phyloP scores from a whole-genome alignment of 2,329 filamentous ascomycete genomes.

The Eurotiales sp. region DNA sequence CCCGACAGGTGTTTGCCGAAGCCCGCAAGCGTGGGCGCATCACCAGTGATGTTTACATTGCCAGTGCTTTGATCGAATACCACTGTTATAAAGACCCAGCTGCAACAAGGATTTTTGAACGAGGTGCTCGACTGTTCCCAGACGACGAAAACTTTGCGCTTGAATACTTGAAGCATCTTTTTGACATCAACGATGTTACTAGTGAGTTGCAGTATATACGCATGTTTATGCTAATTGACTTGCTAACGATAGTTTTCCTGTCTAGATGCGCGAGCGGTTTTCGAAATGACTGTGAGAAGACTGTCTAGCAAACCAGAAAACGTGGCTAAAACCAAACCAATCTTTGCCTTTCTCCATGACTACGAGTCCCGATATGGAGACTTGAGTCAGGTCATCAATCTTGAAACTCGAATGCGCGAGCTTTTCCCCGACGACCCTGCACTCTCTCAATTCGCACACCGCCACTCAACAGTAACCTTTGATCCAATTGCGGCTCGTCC shows the following conservation, averaged over 20 bases:
- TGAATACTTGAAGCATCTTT: conserved; percentile 92
- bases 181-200: conserved; percentile 86
- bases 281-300: conserved; percentile 86
- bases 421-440: conserved; percentile 86
- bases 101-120: conserved; percentile 92
- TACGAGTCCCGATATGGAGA: conserved; percentile 95
- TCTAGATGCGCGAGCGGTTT: conserved; percentile 86
- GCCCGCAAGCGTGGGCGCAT: conserved; percentile 82
- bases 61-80: conserved; percentile 87
- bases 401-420: conserved; percentile 89
- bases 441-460: conserved; percentile 69
- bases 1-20: conserved; percentile 84
- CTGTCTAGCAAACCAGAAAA: conserved; percentile 74
- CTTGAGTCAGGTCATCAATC: conserved; percentile 79
- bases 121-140: conserved; percentile 87
- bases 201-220: conserved; percentile 60
- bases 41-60: conserved; percentile 92
- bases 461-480: conserved; percentile 70
- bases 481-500: conserved; percentile 78
- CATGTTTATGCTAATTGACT: conserved; percentile 19
- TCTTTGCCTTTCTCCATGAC: conserved; percentile 90
- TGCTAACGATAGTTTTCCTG: neutral
- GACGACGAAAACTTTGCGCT: conserved; percentile 91
- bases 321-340: conserved; percentile 70
- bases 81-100: conserved; percentile 93